phyloP scores from a whole-genome alignment of 495 filamentous ascomycete genomes.

The Aspergillus sparsus region DNA sequence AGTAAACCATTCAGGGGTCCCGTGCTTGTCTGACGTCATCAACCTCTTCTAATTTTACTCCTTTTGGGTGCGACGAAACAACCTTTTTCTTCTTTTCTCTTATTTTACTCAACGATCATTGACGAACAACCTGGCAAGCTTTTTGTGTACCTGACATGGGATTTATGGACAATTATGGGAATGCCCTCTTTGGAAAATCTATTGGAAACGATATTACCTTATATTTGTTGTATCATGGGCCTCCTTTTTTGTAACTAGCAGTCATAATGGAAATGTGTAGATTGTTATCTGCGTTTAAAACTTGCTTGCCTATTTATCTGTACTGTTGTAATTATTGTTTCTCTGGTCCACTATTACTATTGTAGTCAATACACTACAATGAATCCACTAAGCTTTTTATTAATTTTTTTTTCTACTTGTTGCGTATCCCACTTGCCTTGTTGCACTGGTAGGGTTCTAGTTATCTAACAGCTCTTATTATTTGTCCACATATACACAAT shows the following conservation, averaged over 20 bases:
- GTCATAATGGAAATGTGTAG: slow-evolving; percentile 24
- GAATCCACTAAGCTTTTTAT: no score
- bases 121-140: slow-evolving; percentile 25
- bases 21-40: slow-evolving; percentile 18
- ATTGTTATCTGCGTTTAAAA: slow-evolving; percentile 13
- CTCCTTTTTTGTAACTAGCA: slow-evolving; percentile 29
- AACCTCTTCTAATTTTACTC: slow-evolving; percentile 4
- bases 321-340: background rate
- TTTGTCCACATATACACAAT: no score
- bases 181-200: slow-evolving; percentile 24
- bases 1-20: background rate
- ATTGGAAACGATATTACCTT: slow-evolving; percentile 16
- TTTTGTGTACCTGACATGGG: slow-evolving; percentile 25
- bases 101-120: slow-evolving; percentile 24
- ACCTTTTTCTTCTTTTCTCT: slow-evolving; percentile 2
- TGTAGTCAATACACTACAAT: no score
- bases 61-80: background rate
- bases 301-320: background rate
- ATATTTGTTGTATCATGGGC: slow-evolving; percentile 25
- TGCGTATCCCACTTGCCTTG: no score
- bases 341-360: background rate
- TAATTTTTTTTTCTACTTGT: no score
- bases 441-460: no score
- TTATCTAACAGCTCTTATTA: no score
- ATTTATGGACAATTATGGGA: slow-evolving; percentile 27